Conservation (phyloP, 495 filamentous ascomycete species). For the Platismatia glauca region DNA sequence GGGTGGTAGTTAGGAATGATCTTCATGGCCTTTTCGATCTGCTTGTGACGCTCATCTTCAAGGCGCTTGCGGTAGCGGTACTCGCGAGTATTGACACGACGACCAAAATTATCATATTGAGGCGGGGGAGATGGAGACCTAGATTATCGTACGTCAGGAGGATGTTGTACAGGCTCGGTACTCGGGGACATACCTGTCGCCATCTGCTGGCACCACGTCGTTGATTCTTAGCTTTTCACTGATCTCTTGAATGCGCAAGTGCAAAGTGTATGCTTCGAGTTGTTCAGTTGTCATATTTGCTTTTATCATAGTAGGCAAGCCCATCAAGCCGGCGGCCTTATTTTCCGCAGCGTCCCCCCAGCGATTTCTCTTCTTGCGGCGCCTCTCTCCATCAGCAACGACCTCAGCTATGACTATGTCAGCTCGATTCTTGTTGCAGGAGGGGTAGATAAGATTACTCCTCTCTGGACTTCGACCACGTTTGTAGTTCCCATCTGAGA, state of each 20-base stretch:
- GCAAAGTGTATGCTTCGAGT: constrained; percentile 89
- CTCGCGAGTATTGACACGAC: constrained; percentile 96
- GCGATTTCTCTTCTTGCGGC: constrained; percentile 94
- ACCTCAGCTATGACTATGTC: constrained; percentile 35
- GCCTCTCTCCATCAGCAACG: constrained; percentile 61
- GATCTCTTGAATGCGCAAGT: constrained; percentile 95
- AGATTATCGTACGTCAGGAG: constrained; percentile 7
- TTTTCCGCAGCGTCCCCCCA: constrained; percentile 96
- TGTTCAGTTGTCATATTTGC: constrained; percentile 97
- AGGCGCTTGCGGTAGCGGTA: constrained; percentile 94
- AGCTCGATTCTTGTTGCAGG: neutral
- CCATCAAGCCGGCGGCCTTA: constrained; percentile 96
- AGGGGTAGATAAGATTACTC: constrained; percentile 34
- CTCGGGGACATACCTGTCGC: constrained; percentile 63
- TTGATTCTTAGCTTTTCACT: constrained; percentile 98
- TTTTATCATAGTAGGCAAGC: constrained; percentile 89
- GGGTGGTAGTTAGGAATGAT: constrained; percentile 97
- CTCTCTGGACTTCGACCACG: constrained; percentile 68
- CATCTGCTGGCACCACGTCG: constrained; percentile 92
- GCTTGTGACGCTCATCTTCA: constrained; percentile 96
- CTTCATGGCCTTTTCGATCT: constrained; percentile 97
- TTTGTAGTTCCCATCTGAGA: constrained; percentile 46
- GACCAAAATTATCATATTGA: constrained; percentile 97
- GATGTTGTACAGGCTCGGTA: neutral
- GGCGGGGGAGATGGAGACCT: constrained; percentile 94